phyloP scores from a whole-genome alignment of 345 rosid genomes.

The Angophora floribunda region DNA sequence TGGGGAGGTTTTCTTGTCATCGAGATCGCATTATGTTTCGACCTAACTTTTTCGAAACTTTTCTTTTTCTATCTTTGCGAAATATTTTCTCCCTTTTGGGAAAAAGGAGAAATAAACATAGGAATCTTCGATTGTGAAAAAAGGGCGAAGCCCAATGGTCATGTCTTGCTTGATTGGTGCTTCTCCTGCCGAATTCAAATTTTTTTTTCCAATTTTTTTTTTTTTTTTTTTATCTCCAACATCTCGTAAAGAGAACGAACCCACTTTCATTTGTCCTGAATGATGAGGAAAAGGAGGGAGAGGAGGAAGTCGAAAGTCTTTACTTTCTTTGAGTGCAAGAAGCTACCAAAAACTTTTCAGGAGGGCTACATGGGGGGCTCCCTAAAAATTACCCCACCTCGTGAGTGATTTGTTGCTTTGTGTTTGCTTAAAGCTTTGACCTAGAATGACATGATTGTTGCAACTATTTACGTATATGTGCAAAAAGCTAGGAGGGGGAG shows the following conservation, averaged over 20 bases:
- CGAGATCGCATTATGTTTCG: neutral
- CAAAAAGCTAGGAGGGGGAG: slow-evolving; percentile 15
- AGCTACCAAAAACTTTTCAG: slow-evolving; percentile 40
- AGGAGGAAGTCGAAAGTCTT: slow-evolving; percentile 15
- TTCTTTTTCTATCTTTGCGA: neutral
- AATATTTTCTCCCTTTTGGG: neutral
- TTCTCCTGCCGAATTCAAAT: slow-evolving; percentile 10
- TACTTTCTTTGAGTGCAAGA: slow-evolving; percentile 65
- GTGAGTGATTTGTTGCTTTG: slow-evolving; percentile 28
- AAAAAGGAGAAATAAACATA: neutral
- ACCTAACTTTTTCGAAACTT: neutral
- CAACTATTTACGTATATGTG: neutral
- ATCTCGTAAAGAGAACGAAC: slow-evolving; percentile 12
- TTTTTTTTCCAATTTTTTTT: neutral
- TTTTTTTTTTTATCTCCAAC: neutral
- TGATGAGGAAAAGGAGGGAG: neutral
- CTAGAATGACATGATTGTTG: slow-evolving; percentile 25
- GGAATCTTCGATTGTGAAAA: slow-evolving; percentile 13
- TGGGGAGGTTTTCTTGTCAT: neutral
- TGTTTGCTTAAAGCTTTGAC: slow-evolving; percentile 68
- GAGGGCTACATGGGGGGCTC: neutral
- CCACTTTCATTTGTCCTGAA: slow-evolving; percentile 25
- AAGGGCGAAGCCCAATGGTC: slow-evolving; percentile 5
- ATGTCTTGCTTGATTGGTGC: slow-evolving; percentile 38
- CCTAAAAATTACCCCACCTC: slow-evolving; percentile 12